Percentiles rank a stretch among this genome's conserved stretches.
Conservation (phyloP, 1,284 basidiomycete species). For the Heterobasidion parviporum region DNA sequence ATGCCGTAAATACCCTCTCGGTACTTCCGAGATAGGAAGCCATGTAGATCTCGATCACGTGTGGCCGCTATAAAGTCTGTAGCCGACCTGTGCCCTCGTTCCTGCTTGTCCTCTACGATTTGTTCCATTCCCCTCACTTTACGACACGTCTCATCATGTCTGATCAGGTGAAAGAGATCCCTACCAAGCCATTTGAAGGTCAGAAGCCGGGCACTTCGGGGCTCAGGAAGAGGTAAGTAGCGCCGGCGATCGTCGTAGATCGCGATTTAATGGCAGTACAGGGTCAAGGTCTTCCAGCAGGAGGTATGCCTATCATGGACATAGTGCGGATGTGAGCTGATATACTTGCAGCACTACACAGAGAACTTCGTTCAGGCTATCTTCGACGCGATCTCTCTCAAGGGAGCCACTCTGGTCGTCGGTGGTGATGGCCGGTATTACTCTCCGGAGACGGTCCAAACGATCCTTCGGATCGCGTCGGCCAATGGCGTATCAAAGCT, state of each 20-base stretch:
- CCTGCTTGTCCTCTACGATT: background rate
- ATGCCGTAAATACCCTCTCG: background rate
- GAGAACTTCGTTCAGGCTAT: slow-evolving; percentile 98
- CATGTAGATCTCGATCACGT: background rate
- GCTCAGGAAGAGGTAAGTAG: slow-evolving; percentile 75
- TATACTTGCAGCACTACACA: slow-evolving; percentile 75
- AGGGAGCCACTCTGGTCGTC: slow-evolving; percentile 86
- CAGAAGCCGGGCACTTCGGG: slow-evolving; percentile 96
- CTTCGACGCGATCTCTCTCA: slow-evolving; percentile 81
- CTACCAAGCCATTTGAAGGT: slow-evolving; percentile 76
- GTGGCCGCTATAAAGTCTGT: background rate
- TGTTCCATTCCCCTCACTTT: background rate
- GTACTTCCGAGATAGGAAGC: background rate
- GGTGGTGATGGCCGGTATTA: slow-evolving; percentile 97
- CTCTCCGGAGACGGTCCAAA: slow-evolving; percentile 84
- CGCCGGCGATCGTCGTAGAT: background rate
- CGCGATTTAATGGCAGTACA: slow-evolving; percentile 21
- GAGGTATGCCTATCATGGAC: slow-evolving; percentile 40
- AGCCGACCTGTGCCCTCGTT: background rate
- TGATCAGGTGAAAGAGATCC: slow-evolving; percentile 46
- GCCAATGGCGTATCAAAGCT: slow-evolving; percentile 87
- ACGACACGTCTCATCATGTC: slow-evolving; percentile 24
- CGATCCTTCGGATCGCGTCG: slow-evolving; percentile 86
- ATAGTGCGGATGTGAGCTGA: slow-evolving; percentile 7
- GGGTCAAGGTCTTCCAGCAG: slow-evolving; percentile 91